phyloP scores from a whole-genome alignment of 2,329 filamentous ascomycete genomes.

The Alternaria dauci region DNA sequence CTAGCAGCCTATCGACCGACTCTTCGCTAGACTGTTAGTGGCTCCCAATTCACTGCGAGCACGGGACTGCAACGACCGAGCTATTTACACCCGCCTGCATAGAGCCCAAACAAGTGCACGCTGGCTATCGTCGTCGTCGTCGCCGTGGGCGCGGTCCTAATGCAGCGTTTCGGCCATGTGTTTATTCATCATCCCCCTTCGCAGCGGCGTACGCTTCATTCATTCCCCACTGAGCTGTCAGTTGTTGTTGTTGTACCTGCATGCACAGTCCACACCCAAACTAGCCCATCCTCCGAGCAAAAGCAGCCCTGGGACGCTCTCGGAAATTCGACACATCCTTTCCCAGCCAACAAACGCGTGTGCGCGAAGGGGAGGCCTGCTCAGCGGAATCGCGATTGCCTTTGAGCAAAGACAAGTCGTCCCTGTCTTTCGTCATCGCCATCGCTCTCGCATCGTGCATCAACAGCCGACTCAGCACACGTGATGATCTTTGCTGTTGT shows the following conservation, averaged over 20 bases:
- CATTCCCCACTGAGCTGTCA: conserved; percentile 6
- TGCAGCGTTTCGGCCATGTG: neutral
- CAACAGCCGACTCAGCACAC: neutral
- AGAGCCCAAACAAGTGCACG: neutral
- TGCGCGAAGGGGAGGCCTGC: conserved; percentile 8
- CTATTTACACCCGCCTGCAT: conserved; percentile 16
- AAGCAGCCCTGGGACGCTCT: conserved; percentile 7
- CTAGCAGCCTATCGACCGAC: conserved; percentile 13
- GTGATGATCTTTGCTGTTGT: conserved; percentile 5
- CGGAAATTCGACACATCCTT: conserved; percentile 18
- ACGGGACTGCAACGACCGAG: conserved; percentile 16
- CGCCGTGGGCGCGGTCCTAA: neutral
- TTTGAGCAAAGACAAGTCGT: neutral
- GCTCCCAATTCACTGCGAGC: conserved; percentile 15
- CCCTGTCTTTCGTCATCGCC: neutral
- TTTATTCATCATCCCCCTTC: neutral
- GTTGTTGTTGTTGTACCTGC: conserved; percentile 15
- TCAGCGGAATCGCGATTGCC: neutral
- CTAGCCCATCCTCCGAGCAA: conserved; percentile 16
- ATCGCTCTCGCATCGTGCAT: conserved; percentile 1
- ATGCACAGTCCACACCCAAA: conserved; percentile 16
- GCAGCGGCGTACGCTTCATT: neutral
- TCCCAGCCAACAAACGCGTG: conserved; percentile 12
- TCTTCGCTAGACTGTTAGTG: conserved; percentile 6
- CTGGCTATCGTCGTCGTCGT: neutral